Base-by-base conservation (phyloP, 805 yeast species). In the Cyberlindnera galapagoensis region DNA sequence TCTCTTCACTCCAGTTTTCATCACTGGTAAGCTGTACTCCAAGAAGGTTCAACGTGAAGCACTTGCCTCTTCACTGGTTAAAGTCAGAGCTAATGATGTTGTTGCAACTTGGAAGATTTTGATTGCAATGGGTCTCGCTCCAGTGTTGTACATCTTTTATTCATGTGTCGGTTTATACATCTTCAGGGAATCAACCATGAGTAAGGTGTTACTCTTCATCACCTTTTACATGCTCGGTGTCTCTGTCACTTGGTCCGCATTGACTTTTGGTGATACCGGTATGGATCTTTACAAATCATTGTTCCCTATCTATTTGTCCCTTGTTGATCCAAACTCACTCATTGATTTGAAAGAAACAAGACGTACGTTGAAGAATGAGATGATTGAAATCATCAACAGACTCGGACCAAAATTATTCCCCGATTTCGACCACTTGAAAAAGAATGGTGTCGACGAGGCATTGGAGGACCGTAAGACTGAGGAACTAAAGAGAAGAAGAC, bases 51-150 rank as follows among this genome's bases (percentile, higher is more conserved):
- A 90, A 20, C 65, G 59, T 36, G 70, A 74, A 28, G 98, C 97
- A 0, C 65, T 92, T 39, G 88, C 87, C 9, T 79, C 71, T 7
- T 87, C 97, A 0, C 71, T 87, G 0, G 98, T 92, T 15, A 92
- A 92, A 55, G 79, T 92, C 39, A 77, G 78, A 51, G 98, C 95
- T 12, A 80, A 77, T 36, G 98, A 92, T 57, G 97, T 92, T 17
- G 73, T 92, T 38, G 97, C 97, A 2, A 88, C 97, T 2, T 92
- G 98, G 98, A 92, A 92, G 58, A 80, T 92, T 28, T 65, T 92
- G 42, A 86, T 90, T 24, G 77, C 88, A 21, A 71, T 92, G 72
- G 94, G 90, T 5, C 61, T 85, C 33, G 94, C 97, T 0, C 98
- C 98, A 3, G 55, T 85, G 25, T 62, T 92, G 18, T 92, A 90